Evolutionary conservation across 345 rosid species (phyloP).

Genomic region (Durio zibethinus): DNA sequence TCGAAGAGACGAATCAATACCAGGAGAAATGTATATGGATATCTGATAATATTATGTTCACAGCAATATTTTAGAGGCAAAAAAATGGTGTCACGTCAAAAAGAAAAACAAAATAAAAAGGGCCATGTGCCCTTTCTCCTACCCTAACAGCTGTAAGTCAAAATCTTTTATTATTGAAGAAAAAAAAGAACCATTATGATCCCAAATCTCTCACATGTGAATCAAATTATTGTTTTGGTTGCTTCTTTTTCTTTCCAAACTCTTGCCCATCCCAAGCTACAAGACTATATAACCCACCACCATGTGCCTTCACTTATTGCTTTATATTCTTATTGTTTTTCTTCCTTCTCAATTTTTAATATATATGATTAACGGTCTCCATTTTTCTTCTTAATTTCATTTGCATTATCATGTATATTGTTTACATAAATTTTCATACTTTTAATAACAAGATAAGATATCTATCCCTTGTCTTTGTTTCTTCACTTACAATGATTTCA

Average conservation of each 20-base stretch:
- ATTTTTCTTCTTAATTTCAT: not conserved
- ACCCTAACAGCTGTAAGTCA: not conserved
- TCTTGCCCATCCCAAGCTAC: not conserved
- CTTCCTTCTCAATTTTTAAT: not conserved
- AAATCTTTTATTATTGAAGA: not conserved
- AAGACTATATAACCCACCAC: not conserved
- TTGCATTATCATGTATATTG: not conserved
- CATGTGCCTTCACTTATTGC: conserved; percentile 29
- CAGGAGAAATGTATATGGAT: not conserved
- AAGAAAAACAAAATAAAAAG: not conserved
- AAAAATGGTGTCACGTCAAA: not conserved
- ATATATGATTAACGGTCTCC: not conserved
- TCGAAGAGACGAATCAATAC: not conserved
- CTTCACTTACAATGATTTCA: not conserved
- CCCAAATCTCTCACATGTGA: conserved; percentile 9
- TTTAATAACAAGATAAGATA: conserved; percentile 2
- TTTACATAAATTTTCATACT: not conserved
- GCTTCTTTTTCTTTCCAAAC: conserved; percentile 9
- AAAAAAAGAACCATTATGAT: not conserved
- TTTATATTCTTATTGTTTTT: not conserved
- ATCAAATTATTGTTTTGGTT: conserved; percentile 17
- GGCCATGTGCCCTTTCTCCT: not conserved
- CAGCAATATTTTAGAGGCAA: too few species aligned
- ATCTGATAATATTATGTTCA: not conserved
- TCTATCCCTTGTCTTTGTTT: not conserved